Evolutionary conservation across 2,329 filamentous ascomycete species (phyloP).

Genomic region (Colletotrichum camelliae): DNA sequence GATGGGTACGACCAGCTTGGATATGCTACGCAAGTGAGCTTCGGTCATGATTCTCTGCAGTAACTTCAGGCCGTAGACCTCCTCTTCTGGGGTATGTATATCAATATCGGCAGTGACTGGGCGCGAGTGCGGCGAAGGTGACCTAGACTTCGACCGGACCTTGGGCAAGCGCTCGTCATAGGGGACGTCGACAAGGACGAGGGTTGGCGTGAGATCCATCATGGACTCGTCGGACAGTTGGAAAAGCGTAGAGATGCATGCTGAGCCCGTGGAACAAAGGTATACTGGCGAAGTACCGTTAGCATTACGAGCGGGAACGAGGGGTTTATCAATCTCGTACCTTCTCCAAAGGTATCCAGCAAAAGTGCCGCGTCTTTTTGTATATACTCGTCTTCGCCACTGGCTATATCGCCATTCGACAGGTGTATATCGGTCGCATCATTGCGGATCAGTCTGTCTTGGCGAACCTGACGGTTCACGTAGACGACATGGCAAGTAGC

Average conservation of each 20-base stretch:
- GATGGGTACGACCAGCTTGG: slow-evolving; percentile 62
- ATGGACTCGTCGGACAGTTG: slow-evolving; percentile 58
- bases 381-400: slow-evolving; percentile 45
- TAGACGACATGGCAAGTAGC: slow-evolving; percentile 65
- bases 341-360: slow-evolving; percentile 59
- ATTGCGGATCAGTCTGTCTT: slow-evolving; percentile 48
- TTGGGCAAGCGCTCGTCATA: slow-evolving; percentile 52
- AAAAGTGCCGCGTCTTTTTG: slow-evolving; percentile 53
- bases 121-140: slow-evolving; percentile 50
- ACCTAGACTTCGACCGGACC: slow-evolving; percentile 38
- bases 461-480: slow-evolving; percentile 58
- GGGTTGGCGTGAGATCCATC: slow-evolving; percentile 59
- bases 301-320: background rate
- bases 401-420: slow-evolving; percentile 26
- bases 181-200: slow-evolving; percentile 63
- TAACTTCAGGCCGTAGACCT: slow-evolving; percentile 60
- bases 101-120: slow-evolving; percentile 38
- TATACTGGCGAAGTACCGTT: slow-evolving; percentile 46
- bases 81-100: slow-evolving; percentile 49
- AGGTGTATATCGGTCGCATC: slow-evolving; percentile 24
- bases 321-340: slow-evolving; percentile 39
- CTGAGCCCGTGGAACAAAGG: slow-evolving; percentile 56
- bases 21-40: slow-evolving; percentile 59
- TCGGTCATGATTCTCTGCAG: slow-evolving; percentile 64
- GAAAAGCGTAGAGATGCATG: slow-evolving; percentile 59